Evolutionary conservation across 164 flowering plant species (phyloP).

Genomic region (Aristolochia fimbriata): DNA sequence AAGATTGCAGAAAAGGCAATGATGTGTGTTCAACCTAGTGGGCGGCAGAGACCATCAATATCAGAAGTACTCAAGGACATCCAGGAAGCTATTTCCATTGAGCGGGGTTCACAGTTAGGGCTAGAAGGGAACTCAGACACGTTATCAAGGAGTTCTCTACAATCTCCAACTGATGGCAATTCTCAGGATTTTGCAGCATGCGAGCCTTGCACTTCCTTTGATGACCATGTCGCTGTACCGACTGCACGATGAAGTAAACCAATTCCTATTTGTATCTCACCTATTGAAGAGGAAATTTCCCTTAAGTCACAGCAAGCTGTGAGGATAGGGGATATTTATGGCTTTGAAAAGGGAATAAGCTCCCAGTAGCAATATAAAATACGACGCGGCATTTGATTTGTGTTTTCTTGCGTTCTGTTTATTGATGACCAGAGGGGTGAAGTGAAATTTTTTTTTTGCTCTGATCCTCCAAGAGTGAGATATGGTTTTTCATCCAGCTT

Average conservation of each 20-base stretch:
- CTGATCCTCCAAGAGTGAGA: too few relatives aligned
- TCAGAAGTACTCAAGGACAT: slow-evolving; percentile 98
- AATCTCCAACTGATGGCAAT: slow-evolving; percentile 51
- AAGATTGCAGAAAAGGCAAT: slow-evolving; percentile 95
- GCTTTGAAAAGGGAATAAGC: too few relatives aligned
- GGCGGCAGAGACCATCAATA: slow-evolving; percentile 79
- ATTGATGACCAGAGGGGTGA: too few relatives aligned
- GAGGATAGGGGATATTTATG: too few relatives aligned
- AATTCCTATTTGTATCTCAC: too few relatives aligned
- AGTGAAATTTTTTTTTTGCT: too few relatives aligned
- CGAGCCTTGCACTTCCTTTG: slow-evolving; percentile 44
- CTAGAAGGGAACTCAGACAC: slow-evolving; percentile 52
- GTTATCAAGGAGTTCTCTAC: slow-evolving; percentile 44
- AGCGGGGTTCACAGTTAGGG: slow-evolving; percentile 39
- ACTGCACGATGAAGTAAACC: slow-evolving; percentile 50
- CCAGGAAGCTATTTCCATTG: slow-evolving; percentile 81
- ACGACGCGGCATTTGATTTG: too few relatives aligned
- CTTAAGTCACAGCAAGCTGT: too few relatives aligned
- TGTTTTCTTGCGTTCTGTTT: too few relatives aligned
- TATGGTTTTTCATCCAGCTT: too few relatives aligned
- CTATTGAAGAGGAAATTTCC: too few relatives aligned
- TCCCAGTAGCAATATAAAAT: too few relatives aligned
- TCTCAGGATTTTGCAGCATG: slow-evolving; percentile 41
- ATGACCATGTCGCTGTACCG: slow-evolving; percentile 55
- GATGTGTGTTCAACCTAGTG: slow-evolving; percentile 85